Evolutionary conservation across 2,329 filamentous ascomycete species (phyloP), one percentile per base, ranked within the genome.

Genomic region (Fusarium piperis): DNA sequence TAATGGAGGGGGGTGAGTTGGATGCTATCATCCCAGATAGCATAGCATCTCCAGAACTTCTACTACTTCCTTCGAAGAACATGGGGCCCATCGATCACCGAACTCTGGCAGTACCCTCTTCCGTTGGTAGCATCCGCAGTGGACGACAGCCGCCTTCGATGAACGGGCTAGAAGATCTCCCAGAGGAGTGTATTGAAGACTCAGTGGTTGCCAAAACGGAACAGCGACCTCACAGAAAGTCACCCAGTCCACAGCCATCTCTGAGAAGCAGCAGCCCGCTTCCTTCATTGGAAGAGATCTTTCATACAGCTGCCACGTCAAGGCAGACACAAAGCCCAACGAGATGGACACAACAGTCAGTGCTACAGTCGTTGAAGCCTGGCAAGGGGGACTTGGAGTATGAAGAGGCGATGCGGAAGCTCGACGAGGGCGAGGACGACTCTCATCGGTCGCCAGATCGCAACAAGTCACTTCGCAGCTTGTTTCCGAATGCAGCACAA

Each of bases 121-220:
- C 76, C 32, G 76, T 76, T 10, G 81, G 80, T 65, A 88, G 83
- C 71, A 76, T 81, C 70, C 81, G 52, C 65, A 88, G 83, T 73
- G 87, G 86, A 26, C 83, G 85, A 15, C 88, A 89, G 64, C 83
- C 84, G 4, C 85, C 87, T 62, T 83, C 81, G 6, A 76, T 81
- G 13, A 81, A 82, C 36, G 75, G 79, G 39, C 79, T 80, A 39
- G 66, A 71, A 18, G 75, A 81, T 4, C 77, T 79, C 1, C 71
- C 79, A 1, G 73, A 76, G 35, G 67, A 74, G 16, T 57, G 41
- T 20, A 35, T 74, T 51, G 66, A 65, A 20, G 70, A 76, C 11
- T 76, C 71, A 3, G 44, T 76, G 2, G 72, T 77, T 16, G 70
- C 69, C 8, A 78, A 76, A 23, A 76, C 73, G 6, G 46, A 73